Evolutionary conservation across 345 rosid genomes (phyloP).

Genomic region (Salix dunnii): DNA sequence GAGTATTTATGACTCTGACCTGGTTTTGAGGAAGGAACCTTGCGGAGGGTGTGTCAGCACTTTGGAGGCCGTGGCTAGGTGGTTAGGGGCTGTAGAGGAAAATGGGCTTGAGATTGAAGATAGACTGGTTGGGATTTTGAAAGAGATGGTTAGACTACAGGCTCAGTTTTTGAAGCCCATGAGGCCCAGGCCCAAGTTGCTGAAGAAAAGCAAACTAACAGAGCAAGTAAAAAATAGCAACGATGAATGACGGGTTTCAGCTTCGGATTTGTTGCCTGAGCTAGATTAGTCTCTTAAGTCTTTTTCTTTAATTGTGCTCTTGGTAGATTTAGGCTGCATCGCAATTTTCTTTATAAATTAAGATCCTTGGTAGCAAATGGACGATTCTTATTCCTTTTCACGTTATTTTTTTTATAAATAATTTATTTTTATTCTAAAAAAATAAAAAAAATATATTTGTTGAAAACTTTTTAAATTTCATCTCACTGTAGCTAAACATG

Average conservation of each 20-base stretch:
- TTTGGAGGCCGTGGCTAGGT: conserved; percentile 83
- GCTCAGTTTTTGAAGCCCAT: conserved; percentile 68
- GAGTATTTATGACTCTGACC: conserved; percentile 65
- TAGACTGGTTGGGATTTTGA: conserved; percentile 52
- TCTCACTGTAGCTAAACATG: too few relatives aligned
- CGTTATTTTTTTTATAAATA: too few relatives aligned
- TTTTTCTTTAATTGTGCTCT: too few relatives aligned
- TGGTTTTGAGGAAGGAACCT: conserved; percentile 76
- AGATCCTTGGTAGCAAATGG: too few relatives aligned
- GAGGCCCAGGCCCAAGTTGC: conserved; percentile 57
- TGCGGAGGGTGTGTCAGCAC: conserved; percentile 76
- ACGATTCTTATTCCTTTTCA: too few relatives aligned
- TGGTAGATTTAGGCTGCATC: too few relatives aligned
- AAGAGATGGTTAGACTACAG: conserved; percentile 77
- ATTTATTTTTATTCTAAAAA: too few relatives aligned
- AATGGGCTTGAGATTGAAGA: conserved; percentile 58
- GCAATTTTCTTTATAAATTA: too few relatives aligned
- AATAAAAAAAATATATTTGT: too few relatives aligned
- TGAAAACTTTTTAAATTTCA: too few relatives aligned
- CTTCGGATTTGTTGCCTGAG: too few relatives aligned
- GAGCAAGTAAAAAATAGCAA: not conserved
- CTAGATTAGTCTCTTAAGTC: too few relatives aligned
- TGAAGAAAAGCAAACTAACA: conserved; percentile 36
- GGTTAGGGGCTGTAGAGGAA: conserved; percentile 54
- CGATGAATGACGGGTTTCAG: not conserved